Evolutionary conservation across 495 filamentous ascomycete genomes (phyloP).

Genomic region (Cercophora newfieldiana): DNA sequence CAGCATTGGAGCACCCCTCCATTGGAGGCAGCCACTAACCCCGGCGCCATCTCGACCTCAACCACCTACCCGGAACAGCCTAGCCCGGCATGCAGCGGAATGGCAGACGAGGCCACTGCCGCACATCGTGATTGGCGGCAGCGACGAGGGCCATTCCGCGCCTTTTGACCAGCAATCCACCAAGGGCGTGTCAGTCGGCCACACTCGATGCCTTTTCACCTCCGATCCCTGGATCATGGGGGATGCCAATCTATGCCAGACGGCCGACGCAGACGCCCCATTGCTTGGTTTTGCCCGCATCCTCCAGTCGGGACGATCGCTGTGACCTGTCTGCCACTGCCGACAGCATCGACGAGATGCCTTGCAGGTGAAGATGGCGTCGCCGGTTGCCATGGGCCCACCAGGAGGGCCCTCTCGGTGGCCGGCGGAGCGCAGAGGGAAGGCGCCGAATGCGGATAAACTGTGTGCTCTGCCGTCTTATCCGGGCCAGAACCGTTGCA

Average conservation of each 20-base stretch:
- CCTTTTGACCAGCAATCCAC: constrained; percentile 2
- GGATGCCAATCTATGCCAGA: constrained; percentile 14
- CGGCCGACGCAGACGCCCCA: not conserved
- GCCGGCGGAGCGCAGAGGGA: not conserved
- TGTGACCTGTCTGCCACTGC: constrained; percentile 9
- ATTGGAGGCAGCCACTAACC: not conserved
- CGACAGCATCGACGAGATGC: constrained; percentile 3
- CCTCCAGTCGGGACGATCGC: constrained; percentile 10
- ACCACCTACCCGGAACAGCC: constrained; percentile 43
- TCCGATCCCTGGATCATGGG: not conserved
- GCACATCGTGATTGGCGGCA: constrained; percentile 27
- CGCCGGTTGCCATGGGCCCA: not conserved
- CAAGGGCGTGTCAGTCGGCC: constrained; percentile 2
- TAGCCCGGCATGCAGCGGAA: constrained; percentile 32
- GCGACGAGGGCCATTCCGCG: not conserved
- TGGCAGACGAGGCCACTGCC: constrained; percentile 23
- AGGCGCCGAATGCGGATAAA: constrained; percentile 9
- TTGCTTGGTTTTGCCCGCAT: constrained; percentile 1
- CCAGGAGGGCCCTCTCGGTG: not conserved
- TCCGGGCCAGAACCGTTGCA: not conserved
- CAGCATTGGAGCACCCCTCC: not conserved
- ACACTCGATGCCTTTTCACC: not conserved
- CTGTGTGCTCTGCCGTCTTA: constrained; percentile 9
- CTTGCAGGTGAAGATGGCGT: not conserved
- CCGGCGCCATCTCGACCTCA: constrained; percentile 18